These are phyloP conservation scores for Aspergillus sclerotiicarbonarius DNA, from an alignment of 495 filamentous ascomycete genomes.

Conservation along the genomic window DNA sequence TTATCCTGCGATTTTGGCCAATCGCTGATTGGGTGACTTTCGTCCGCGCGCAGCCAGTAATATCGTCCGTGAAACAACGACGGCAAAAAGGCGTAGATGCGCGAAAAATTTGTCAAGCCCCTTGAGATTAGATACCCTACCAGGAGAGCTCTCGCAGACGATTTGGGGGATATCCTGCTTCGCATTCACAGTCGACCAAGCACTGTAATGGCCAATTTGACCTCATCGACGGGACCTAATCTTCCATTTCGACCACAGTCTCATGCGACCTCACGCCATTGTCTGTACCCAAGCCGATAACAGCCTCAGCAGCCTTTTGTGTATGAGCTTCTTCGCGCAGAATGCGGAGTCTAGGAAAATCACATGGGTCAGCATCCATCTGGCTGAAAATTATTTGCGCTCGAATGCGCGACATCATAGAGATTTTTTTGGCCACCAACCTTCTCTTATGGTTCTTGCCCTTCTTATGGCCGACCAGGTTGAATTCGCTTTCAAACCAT, in stretches of 20 bases:
- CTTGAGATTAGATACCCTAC: background rate
- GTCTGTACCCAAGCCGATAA: conserved; percentile 65
- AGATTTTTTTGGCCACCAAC: conserved; percentile 45
- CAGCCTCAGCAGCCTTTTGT: conserved; percentile 82
- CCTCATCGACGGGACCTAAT: conserved; percentile 20
- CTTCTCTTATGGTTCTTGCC: conserved; percentile 91
- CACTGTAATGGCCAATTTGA: conserved; percentile 1
- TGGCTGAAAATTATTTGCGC: background rate
- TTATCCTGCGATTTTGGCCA: conserved; percentile 1
- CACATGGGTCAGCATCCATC: conserved; percentile 4
- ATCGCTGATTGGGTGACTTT: conserved; percentile 21
- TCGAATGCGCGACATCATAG: background rate
- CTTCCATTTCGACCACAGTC: conserved; percentile 35
- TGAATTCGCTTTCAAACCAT: conserved; percentile 88
- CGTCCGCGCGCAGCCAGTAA: conserved; percentile 16
- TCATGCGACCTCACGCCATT: conserved; percentile 50
- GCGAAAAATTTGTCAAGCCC: conserved; percentile 12
- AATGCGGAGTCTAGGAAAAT: conserved; percentile 59
- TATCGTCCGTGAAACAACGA: conserved; percentile 16
- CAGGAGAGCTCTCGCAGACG: background rate
- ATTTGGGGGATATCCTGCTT: background rate
- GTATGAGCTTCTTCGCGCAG: conserved; percentile 79
- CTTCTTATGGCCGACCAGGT: conserved; percentile 69
- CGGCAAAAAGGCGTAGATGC: conserved; percentile 11
- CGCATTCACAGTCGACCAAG: conserved; percentile 1